phyloP scores from a whole-genome alignment of 352 stramenopile genomes.

The Stephanocyclus meneghinianus region DNA sequence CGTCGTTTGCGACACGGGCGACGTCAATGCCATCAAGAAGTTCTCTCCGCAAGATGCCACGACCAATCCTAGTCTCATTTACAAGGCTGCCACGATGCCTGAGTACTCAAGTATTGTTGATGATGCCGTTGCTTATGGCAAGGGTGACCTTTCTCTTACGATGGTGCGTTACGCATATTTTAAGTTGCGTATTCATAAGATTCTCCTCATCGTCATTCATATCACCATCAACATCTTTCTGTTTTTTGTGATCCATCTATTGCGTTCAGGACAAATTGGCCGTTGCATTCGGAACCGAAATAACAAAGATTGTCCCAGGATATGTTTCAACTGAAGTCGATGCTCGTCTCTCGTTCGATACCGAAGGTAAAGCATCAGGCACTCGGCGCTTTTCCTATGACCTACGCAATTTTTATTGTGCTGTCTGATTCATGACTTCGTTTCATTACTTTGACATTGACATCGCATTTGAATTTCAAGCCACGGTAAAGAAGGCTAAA shows the following conservation, averaged over 20 bases:
- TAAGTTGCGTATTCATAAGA: background rate
- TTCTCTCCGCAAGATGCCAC: constrained; percentile 94
- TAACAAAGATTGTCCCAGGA: constrained; percentile 98
- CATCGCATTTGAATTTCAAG: constrained; percentile 8
- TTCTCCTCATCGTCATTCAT: background rate
- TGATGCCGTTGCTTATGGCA: constrained; percentile 89
- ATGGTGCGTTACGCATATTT: constrained; percentile 55
- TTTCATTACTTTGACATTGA: too few relatives aligned
- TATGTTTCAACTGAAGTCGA: constrained; percentile 99
- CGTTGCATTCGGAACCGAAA: constrained; percentile 98
- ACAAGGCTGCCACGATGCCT: constrained; percentile 94
- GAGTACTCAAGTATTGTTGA: constrained; percentile 95
- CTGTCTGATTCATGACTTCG: too few relatives aligned
- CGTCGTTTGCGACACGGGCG: constrained; percentile 97
- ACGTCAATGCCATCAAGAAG: constrained; percentile 87
- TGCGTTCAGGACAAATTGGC: constrained; percentile 90
- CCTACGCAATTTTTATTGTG: too few relatives aligned
- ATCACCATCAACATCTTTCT: background rate
- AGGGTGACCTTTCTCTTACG: constrained; percentile 66
- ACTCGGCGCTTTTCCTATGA: too few relatives aligned
- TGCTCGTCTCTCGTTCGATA: constrained; percentile 97
- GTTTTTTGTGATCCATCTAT: background rate
- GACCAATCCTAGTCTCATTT: constrained; percentile 98
- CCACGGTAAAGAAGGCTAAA: constrained; percentile 92
- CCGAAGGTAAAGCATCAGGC: constrained; percentile 60